Conservation (phyloP, 345 rosid genomes). For the Eucalyptus sp. region DNA sequence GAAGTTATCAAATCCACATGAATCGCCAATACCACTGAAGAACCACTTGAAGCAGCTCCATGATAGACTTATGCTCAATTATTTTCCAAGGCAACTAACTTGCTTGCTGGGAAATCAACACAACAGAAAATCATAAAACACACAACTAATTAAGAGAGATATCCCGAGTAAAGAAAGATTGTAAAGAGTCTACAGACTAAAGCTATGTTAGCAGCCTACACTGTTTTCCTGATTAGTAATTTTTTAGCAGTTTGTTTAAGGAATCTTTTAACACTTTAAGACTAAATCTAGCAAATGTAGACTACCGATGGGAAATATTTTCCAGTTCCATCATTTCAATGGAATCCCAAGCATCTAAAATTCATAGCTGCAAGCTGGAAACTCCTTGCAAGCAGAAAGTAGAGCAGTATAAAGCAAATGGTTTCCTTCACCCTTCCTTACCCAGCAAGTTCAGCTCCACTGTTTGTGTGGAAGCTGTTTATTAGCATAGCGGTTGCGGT, state of each 20-base stretch:
- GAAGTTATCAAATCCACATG: conserved; percentile 91
- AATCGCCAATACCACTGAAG: conserved; percentile 88
- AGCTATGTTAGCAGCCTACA: background rate
- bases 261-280: background rate
- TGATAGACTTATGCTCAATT: conserved; percentile 68
- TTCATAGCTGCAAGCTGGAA: background rate
- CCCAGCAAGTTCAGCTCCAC: conserved; percentile 96
- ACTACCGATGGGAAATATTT: background rate
- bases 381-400: background rate
- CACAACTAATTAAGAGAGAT: background rate
- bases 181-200: background rate
- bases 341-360: background rate
- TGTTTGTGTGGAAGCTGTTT: conserved; percentile 79
- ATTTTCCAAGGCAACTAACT: conserved; percentile 80
- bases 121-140: background rate
- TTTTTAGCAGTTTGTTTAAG: background rate
- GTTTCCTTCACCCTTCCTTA: conserved; percentile 4
- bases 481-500: conserved; percentile 95
- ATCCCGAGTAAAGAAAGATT: background rate
- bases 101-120: conserved; percentile 50
- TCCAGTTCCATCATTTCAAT: background rate
- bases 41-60: conserved; percentile 99
- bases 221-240: background rate
- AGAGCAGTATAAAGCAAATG: background rate
- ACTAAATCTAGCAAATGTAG: background rate